Conservation (phyloP, 1,284 basidiomycete genomes). For the Irpex sp. region DNA sequence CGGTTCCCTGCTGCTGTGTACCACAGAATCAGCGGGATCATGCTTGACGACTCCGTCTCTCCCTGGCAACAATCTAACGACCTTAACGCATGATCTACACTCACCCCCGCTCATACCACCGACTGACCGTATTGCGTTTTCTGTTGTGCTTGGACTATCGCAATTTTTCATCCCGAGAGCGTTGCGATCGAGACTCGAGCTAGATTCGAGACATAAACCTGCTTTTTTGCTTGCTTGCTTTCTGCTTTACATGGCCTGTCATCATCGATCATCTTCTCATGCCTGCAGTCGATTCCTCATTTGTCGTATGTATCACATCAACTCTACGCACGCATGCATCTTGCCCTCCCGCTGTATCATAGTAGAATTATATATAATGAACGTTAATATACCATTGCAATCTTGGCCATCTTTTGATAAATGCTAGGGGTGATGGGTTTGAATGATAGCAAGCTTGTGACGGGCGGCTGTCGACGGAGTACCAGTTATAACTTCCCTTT, state of each 20-base stretch:
- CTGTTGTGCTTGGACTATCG: background rate
- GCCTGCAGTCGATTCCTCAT: background rate
- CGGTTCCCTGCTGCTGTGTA: conserved; percentile 55
- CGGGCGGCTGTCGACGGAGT: too few relatives aligned
- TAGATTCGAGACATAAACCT: background rate
- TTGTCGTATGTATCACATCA: background rate
- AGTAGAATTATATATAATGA: background rate
- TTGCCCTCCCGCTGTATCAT: background rate
- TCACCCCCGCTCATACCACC: background rate
- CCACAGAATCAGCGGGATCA: conserved; percentile 37
- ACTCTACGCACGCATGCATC: background rate
- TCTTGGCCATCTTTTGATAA: too few relatives aligned
- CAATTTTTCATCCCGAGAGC: too few relatives aligned
- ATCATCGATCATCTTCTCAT: background rate
- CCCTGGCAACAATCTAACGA: conserved; percentile 4
- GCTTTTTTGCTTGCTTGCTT: background rate
- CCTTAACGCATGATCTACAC: background rate
- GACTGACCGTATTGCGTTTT: background rate
- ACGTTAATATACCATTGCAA: background rate
- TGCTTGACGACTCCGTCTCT: conserved; percentile 23
- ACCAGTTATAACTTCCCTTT: too few relatives aligned
- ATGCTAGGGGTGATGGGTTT: too few relatives aligned
- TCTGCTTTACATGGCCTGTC: background rate
- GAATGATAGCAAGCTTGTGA: too few relatives aligned
- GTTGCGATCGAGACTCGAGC: background rate